These are phyloP conservation scores for Crucihimalaya himalaica DNA, from an alignment of 345 rosid genomes.

Conservation along the genomic window DNA sequence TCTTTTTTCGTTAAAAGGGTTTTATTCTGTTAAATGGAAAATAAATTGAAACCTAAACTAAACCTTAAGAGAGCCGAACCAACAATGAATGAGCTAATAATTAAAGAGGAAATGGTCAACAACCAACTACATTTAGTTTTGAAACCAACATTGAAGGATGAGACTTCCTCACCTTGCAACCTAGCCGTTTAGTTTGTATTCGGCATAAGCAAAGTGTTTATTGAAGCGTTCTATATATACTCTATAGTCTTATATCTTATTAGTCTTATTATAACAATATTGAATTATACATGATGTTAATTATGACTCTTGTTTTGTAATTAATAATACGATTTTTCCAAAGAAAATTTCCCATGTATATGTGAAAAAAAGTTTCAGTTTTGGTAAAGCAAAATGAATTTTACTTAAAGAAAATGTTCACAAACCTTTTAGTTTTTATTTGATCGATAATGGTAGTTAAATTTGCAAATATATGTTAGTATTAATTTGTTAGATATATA, in stretches of 20 bases:
- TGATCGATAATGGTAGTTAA: neutral
- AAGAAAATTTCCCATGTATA: neutral
- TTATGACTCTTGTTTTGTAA: neutral
- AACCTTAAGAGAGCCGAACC: neutral
- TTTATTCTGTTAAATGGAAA: neutral
- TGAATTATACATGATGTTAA: neutral
- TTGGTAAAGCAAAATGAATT: neutral
- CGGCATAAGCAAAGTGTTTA: neutral
- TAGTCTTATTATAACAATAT: neutral
- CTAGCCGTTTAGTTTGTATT: neutral
- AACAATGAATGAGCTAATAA: neutral
- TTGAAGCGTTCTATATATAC: neutral
- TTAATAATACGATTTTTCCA: neutral
- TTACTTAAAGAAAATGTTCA: neutral
- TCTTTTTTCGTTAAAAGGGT: neutral
- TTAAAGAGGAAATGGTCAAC: neutral
- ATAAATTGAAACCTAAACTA: neutral
- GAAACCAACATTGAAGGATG: neutral
- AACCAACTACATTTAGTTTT: slow-evolving; percentile 4
- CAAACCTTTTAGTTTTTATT: neutral
- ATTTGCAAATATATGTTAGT: neutral
- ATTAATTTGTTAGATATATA: neutral
- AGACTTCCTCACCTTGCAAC: neutral
- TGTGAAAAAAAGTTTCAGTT: neutral
- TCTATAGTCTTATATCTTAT: too few species aligned